Conservation (phyloP, 768 basidiomycete species). For the Pleurotus tuber-regium region DNA sequence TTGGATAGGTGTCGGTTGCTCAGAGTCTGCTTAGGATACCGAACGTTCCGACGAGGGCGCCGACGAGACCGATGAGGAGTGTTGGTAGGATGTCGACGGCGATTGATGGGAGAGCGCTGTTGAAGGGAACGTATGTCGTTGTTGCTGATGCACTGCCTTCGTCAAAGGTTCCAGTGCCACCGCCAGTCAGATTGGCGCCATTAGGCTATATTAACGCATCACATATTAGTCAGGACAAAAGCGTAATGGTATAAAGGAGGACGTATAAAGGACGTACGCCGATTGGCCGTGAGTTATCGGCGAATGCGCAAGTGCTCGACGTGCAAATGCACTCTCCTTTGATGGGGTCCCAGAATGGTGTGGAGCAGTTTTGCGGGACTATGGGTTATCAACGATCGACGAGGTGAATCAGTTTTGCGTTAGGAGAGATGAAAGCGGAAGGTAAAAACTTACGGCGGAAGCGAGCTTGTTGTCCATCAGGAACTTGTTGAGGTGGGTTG, state of each 20-base stretch:
- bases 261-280: constrained; percentile 44
- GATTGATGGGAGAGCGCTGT: constrained; percentile 27
- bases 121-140: constrained; percentile 45
- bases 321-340: constrained; percentile 62
- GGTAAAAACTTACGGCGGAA: constrained; percentile 51
- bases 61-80: constrained; percentile 13
- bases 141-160: constrained; percentile 20
- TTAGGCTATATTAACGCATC: constrained; percentile 44
- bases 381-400: not conserved
- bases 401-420: not conserved
- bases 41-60: constrained; percentile 15
- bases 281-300: constrained; percentile 60
- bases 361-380: constrained; percentile 74
- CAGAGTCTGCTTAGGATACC: constrained; percentile 13
- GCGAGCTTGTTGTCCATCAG: constrained; percentile 44
- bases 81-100: constrained; percentile 16
- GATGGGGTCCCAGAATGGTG: constrained; percentile 81
- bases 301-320: constrained; percentile 54
- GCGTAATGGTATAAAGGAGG: constrained; percentile 2
- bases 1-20: too few species aligned
- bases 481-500: constrained; percentile 58
- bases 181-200: constrained; percentile 67
- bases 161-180: constrained; percentile 40
- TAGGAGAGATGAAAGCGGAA: too few species aligned
- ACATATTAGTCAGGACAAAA: constrained; percentile 10